Base-by-base conservation (phyloP, 768 basidiomycete genomes). In the Lyophyllum semitale region DNA sequence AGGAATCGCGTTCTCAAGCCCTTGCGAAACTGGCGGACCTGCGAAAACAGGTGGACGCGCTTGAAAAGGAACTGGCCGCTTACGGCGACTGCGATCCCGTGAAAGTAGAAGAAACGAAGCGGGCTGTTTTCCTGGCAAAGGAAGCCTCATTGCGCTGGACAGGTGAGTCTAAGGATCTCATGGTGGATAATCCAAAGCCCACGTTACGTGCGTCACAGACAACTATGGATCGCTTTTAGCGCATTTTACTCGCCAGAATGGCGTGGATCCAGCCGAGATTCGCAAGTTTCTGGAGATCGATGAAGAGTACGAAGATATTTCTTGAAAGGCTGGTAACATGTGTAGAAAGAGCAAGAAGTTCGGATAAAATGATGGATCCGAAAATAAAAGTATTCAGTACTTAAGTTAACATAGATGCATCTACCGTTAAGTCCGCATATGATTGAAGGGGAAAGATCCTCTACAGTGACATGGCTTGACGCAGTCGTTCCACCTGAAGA, bases 121-220 rank as follows among this genome's bases (percentile, higher is more conserved):
- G 89, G 44, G 92, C 88, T 0, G 78, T 84, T 9, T 78, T 82
- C 48, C 76, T 95, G 13, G 92, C 90, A 3, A 91, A 88, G 58
- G 93, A 96, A 66, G 93, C 92, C 12, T 83, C 88, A 12, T 67
- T 87, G 22, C 84, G 92, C 13, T 95, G 93, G 91, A 98, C 95
- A 32, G 95, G 95, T 95, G 60, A 53, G 84, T 71, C 23, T 41
- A 47, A 53, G 12, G 12, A 51, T 52, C 37, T 42, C 45, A 40
- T 51, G 17, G 11, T n/a, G 17, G 4, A 3, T n/a, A 23, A 32
- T 48, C 44, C 32, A 37, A 27, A 55, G 6, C 45, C 27, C 23
- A 50, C 40, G 27, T 23, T 18, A 47, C 12, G 32, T 53, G 33
- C 35, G 15, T 43, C 29, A 38, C 63, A 90, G 89, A 92, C 59